Evolutionary conservation across 257 asterid species (phyloP).

Genomic region (Solanum boliviense): DNA sequence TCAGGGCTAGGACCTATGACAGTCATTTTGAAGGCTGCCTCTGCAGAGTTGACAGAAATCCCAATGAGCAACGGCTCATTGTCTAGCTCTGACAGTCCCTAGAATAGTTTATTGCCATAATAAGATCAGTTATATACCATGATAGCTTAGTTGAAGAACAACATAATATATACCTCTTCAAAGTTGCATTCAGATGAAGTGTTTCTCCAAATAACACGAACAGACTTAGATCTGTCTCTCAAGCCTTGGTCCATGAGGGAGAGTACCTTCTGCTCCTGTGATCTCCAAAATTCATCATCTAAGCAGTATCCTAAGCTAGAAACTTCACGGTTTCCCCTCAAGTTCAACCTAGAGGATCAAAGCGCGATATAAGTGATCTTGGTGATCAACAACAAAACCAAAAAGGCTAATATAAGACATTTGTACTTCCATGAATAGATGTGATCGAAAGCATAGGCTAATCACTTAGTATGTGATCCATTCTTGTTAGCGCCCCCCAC

Average conservation of each 20-base stretch:
- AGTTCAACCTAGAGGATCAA: conserved; percentile 50
- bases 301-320: conserved; percentile 64
- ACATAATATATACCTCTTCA: conserved; percentile 62
- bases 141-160: conserved; percentile 3
- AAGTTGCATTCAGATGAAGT: conserved; percentile 34
- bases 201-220: conserved; percentile 88
- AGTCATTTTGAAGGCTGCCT: conserved; percentile 70
- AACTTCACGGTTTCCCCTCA: conserved; percentile 48
- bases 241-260: conserved; percentile 59
- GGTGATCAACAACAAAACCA: background rate
- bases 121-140: background rate
- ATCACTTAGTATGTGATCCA: background rate
- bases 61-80: conserved; percentile 67
- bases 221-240: conserved; percentile 63
- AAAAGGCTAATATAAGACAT: background rate
- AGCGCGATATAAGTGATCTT: background rate
- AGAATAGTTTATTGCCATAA: background rate
- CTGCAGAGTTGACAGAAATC: conserved; percentile 48
- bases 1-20: conserved; percentile 94
- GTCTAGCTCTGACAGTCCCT: conserved; percentile 69
- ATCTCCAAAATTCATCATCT: conserved; percentile 95
- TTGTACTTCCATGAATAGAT: background rate
- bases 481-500: background rate
- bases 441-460: background rate
- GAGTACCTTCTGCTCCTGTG: conserved; percentile 70